Evolutionary conservation across 2,329 filamentous ascomycete genomes (phyloP).

Genomic region (Verticillium nonalfalfae): DNA sequence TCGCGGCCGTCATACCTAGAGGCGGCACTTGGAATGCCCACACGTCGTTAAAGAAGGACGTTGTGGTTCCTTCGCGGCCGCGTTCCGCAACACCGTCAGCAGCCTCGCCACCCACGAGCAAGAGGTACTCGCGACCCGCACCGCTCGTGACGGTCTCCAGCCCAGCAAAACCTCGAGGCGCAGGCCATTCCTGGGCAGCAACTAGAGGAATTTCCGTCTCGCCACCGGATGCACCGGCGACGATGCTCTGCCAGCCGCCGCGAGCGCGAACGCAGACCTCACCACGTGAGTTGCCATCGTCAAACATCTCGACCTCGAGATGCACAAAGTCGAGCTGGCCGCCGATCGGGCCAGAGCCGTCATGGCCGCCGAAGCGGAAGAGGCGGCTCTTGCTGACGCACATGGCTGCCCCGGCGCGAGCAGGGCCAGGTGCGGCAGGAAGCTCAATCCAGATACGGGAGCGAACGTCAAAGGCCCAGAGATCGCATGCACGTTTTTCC

Average conservation of each 20-base stretch:
- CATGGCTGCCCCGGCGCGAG: constrained; percentile 62
- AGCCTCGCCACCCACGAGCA: constrained; percentile 54
- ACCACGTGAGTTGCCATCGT: constrained; percentile 39
- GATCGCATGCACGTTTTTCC: constrained; percentile 56
- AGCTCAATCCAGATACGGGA: constrained; percentile 61
- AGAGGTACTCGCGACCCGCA: constrained; percentile 54
- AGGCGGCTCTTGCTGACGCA: constrained; percentile 57
- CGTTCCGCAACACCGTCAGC: not conserved
- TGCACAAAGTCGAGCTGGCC: constrained; percentile 63
- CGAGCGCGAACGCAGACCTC: constrained; percentile 45
- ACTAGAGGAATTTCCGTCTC: constrained; percentile 27
- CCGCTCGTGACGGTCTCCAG: constrained; percentile 52
- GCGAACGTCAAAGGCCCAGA: constrained; percentile 72
- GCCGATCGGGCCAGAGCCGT: constrained; percentile 63
- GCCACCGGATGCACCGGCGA: constrained; percentile 12
- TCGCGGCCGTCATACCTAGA: constrained; percentile 45
- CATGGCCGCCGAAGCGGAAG: constrained; percentile 77
- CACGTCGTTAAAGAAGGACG: constrained; percentile 48
- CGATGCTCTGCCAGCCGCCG: constrained; percentile 48
- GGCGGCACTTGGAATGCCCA: constrained; percentile 60
- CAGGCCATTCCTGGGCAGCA: constrained; percentile 38
- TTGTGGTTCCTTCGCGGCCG: constrained; percentile 32
- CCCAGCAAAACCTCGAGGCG: constrained; percentile 44
- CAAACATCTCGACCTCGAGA: constrained; percentile 49
- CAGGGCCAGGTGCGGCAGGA: constrained; percentile 58